Percentiles rank a stretch among this genome's conserved stretches.
These are phyloP conservation scores for Candida mesenterica DNA, from an alignment of 1,139 yeast genomes.

Conservation along the genomic window DNA sequence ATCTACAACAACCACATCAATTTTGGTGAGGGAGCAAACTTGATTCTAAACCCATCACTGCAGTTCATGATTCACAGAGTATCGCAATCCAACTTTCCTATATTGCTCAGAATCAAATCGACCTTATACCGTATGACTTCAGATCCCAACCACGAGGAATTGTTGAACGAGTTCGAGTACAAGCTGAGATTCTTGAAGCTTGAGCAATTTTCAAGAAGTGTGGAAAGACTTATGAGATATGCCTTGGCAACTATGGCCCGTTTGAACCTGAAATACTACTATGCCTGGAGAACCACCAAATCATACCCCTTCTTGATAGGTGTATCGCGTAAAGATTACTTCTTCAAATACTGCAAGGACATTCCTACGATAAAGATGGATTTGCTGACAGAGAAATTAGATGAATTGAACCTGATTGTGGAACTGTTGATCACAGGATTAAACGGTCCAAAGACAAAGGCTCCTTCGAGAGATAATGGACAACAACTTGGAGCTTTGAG, in stretches of 20 bases:
- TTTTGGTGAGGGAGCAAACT: constrained; percentile 37
- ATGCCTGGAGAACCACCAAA: constrained; percentile 45
- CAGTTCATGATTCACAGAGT: constrained; percentile 31
- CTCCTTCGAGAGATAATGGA: too few species aligned
- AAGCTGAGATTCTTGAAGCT: constrained; percentile 14
- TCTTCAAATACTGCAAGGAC: constrained; percentile 25
- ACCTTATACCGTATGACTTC: constrained; percentile 14
- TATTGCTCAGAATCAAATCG: constrained; percentile 15
- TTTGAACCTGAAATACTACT: constrained; percentile 38
- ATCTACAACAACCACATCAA: constrained; percentile 26
- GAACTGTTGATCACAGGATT: constrained; percentile 13
- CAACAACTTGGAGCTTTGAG: constrained; percentile 9
- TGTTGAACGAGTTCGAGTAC: constrained; percentile 16
- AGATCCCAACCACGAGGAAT: constrained; percentile 17
- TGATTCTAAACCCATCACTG: constrained; percentile 35
- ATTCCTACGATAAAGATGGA: constrained; percentile 10
- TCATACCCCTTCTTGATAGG: constrained; percentile 31
- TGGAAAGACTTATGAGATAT: constrained; percentile 20
- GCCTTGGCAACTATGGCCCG: constrained; percentile 26
- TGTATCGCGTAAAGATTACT: constrained; percentile 24
- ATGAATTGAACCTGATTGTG: constrained; percentile 25
- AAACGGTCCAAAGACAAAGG: constrained; percentile 14
- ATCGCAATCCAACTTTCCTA: constrained; percentile 27
- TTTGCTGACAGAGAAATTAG: constrained; percentile 23
- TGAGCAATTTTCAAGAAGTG: constrained; percentile 11